Percentiles rank a stretch among this genome's conserved stretches.
Conservation (phyloP, 805 yeast species). For the Zygosaccharomyces siamensis region DNA sequence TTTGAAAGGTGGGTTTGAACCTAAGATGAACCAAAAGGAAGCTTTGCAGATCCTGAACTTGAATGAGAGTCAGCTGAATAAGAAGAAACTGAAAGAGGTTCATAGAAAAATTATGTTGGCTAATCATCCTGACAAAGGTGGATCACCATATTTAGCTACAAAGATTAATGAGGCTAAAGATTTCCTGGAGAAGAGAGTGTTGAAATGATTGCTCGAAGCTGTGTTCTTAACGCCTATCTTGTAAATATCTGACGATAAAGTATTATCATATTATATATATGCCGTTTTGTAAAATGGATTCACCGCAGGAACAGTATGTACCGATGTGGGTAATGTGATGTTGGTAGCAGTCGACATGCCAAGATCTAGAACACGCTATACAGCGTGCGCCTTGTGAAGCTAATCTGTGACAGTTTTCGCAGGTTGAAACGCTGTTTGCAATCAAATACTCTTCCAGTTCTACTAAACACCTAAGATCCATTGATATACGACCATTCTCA, state of each 20-base stretch:
- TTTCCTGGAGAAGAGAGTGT: slow-evolving; percentile 32
- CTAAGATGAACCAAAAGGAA: slow-evolving; percentile 85
- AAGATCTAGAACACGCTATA: slow-evolving; percentile 8
- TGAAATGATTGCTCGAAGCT: slow-evolving; percentile 11
- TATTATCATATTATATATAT: slow-evolving; percentile 20
- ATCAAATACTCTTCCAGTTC: slow-evolving; percentile 28
- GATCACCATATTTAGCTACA: slow-evolving; percentile 83
- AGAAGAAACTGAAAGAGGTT: slow-evolving; percentile 69
- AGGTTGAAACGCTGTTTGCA: slow-evolving; percentile 17
- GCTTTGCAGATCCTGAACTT: slow-evolving; percentile 80
- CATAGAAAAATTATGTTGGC: slow-evolving; percentile 86
- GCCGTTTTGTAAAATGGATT: slow-evolving; percentile 18
- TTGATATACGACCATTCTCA: slow-evolving; percentile 22
- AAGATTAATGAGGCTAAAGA: slow-evolving; percentile 90
- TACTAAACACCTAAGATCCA: slow-evolving; percentile 24
- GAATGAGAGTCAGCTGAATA: slow-evolving; percentile 58
- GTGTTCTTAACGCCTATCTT: background rate
- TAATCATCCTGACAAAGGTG: slow-evolving; percentile 94
- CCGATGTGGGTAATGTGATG: slow-evolving; percentile 29
- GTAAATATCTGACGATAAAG: background rate
- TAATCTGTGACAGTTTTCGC: slow-evolving; percentile 22
- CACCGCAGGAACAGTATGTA: slow-evolving; percentile 20
- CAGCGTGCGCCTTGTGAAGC: slow-evolving; percentile 28
- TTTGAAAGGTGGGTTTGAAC: slow-evolving; percentile 82
- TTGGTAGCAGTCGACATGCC: slow-evolving; percentile 33